Evolutionary conservation across 139 green algal species (phyloP).

Genomic region (Coelastrella sp.): DNA sequence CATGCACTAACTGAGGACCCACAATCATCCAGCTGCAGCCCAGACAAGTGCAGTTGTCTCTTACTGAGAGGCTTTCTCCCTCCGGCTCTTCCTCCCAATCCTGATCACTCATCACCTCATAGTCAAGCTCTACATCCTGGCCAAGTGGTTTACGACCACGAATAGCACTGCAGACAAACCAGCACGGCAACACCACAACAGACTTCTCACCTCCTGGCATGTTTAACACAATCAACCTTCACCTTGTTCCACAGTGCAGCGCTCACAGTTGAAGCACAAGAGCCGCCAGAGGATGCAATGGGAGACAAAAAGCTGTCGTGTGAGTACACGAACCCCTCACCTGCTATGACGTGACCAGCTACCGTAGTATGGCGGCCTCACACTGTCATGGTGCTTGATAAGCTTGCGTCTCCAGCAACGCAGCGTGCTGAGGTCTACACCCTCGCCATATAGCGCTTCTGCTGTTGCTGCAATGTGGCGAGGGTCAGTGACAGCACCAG

Average conservation of each 20-base stretch:
- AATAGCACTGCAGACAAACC: constrained; percentile 41
- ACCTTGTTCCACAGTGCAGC: too few species aligned
- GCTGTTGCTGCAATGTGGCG: neutral
- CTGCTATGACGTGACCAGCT: constrained; percentile 54
- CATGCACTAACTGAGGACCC: too few species aligned
- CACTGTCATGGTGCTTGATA: constrained; percentile 48
- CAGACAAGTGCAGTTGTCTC: too few species aligned
- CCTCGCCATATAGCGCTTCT: constrained; percentile 35
- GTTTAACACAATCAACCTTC: too few species aligned
- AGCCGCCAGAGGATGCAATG: too few species aligned
- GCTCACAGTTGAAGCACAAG: too few species aligned
- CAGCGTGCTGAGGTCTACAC: constrained; percentile 40
- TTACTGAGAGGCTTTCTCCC: constrained; percentile 59
- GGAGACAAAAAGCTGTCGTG: too few species aligned
- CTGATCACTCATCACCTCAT: constrained; percentile 80
- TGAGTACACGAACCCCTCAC: constrained; percentile 15
- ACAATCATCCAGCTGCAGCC: too few species aligned
- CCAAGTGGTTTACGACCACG: constrained; percentile 58
- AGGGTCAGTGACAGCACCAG: constrained; percentile 30
- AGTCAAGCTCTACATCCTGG: constrained; percentile 74
- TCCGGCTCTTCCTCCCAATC: constrained; percentile 90
- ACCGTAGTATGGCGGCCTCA: constrained; percentile 74
- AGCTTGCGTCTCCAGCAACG: constrained; percentile 75
- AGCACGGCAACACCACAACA: too few species aligned
- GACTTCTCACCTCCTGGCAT: too few species aligned